These are phyloP conservation scores for Fusarium anthophilum DNA, from an alignment of 2,329 filamentous ascomycete species.

Conservation along the genomic window DNA sequence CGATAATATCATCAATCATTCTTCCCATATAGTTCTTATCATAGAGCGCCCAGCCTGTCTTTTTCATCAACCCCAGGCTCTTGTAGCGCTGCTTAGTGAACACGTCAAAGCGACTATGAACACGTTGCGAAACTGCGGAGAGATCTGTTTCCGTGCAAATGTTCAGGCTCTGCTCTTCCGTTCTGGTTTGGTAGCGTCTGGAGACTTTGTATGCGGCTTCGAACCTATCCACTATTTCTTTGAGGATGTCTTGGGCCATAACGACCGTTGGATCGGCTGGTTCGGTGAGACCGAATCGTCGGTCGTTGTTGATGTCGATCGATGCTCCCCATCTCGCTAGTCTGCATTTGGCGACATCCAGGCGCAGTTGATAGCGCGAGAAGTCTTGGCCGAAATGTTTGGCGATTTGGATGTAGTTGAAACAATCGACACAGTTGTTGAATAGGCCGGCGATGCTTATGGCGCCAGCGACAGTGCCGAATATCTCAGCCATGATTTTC, in stretches of 20 bases:
- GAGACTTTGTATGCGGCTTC: not conserved
- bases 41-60: conserved; percentile 10
- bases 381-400: conserved; percentile 47
- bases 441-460: conserved; percentile 49
- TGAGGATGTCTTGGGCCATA: fast-evolving
- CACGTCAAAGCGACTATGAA: not conserved
- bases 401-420: conserved; percentile 53
- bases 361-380: conserved; percentile 45
- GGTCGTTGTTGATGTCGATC: conserved; percentile 44
- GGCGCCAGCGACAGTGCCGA: conserved; percentile 41
- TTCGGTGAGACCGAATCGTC: conserved; percentile 15
- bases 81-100: not conserved
- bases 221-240: not conserved
- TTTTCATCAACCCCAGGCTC: not conserved
- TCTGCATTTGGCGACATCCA: conserved; percentile 45
- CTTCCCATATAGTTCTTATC: conserved; percentile 26
- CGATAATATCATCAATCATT: conserved; percentile 34
- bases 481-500: not conserved
- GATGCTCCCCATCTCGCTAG: conserved; percentile 50
- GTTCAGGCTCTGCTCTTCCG: not conserved
- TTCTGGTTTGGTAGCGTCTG: fast-evolving
- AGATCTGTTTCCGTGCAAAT: not conserved
- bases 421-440: conserved; percentile 51
- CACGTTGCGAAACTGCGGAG: fast-evolving
- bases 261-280: not conserved